phyloP scores from a whole-genome alignment of 768 basidiomycete genomes.

The Trametopsis cervina region DNA sequence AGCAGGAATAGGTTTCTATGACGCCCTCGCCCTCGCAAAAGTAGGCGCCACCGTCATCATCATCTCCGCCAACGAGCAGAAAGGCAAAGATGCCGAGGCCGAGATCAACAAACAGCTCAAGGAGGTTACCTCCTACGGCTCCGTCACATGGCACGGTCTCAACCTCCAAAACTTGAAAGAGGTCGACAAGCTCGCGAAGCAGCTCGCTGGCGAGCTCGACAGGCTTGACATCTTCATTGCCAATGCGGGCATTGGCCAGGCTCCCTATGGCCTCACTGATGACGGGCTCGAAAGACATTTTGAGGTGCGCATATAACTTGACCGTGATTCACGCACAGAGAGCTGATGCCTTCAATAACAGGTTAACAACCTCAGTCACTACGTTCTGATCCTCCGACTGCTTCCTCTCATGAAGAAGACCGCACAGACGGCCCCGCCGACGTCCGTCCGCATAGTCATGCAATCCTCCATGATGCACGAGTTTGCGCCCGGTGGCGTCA shows the following conservation, averaged over 20 bases:
- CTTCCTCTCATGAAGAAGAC: slow-evolving; percentile 24
- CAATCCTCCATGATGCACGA: slow-evolving; percentile 25
- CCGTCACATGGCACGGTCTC: slow-evolving; percentile 19
- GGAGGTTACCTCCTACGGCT: slow-evolving; percentile 16
- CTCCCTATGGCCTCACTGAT: slow-evolving; percentile 20
- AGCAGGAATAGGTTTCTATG: slow-evolving; percentile 24
- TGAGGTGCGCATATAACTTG: slow-evolving; percentile 19
- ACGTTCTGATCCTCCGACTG: slow-evolving; percentile 21
- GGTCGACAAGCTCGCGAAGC: slow-evolving; percentile 19
- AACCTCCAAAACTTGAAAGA: slow-evolving; percentile 19
- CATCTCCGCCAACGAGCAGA: slow-evolving; percentile 22
- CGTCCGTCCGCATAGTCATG: slow-evolving; percentile 23
- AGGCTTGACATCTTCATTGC: slow-evolving; percentile 23
- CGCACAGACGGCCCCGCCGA: slow-evolving; percentile 14
- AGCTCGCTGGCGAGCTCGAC: slow-evolving; percentile 15
- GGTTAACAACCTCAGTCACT: slow-evolving; percentile 25
- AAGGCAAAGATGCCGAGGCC: slow-evolving; percentile 20
- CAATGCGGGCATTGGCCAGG: slow-evolving; percentile 24
- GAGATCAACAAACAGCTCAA: slow-evolving; percentile 21
- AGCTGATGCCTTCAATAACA: too few relatives aligned
- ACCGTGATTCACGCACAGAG: too few relatives aligned
- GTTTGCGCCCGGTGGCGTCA: slow-evolving; percentile 14
- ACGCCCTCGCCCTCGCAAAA: slow-evolving; percentile 23
- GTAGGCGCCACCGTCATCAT: slow-evolving; percentile 23
- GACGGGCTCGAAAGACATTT: slow-evolving; percentile 24